phyloP scores from a whole-genome alignment of 2,329 filamentous ascomycete species.

The Xylariaceae sp. region DNA sequence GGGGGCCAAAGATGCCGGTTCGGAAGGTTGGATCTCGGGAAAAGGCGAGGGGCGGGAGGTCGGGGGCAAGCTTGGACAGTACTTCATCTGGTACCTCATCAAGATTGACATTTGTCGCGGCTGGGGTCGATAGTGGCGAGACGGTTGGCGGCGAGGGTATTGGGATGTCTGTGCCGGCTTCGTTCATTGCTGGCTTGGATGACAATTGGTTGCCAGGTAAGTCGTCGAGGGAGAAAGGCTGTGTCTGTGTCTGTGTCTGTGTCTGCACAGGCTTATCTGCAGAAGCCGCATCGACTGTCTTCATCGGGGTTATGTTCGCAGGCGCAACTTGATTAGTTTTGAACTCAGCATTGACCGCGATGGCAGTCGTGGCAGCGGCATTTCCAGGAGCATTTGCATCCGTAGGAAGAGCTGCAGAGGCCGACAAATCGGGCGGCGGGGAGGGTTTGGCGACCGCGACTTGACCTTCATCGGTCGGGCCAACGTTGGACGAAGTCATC shows the following conservation, averaged over 20 bases:
- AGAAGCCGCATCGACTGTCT: background rate
- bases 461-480: constrained; percentile 30
- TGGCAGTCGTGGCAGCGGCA: constrained; percentile 3
- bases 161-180: constrained; percentile 20
- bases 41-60: constrained; percentile 16
- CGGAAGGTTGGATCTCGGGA: constrained; percentile 15
- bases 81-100: constrained; percentile 28
- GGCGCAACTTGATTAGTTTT: constrained; percentile 22
- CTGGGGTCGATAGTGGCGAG: constrained; percentile 34
- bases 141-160: constrained; percentile 34
- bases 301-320: constrained; percentile 1
- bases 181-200: constrained; percentile 4
- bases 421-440: constrained; percentile 12
- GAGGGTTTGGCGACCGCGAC: constrained; percentile 10
- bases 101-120: constrained; percentile 30
- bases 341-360: constrained; percentile 5
- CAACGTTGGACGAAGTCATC: constrained; percentile 56
- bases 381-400: constrained; percentile 9
- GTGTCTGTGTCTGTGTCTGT: background rate
- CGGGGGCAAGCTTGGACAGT: constrained; percentile 24
- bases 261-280: background rate
- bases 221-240: background rate
- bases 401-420: constrained; percentile 6
- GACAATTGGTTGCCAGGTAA: constrained; percentile 1
- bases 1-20: constrained; percentile 9